phyloP scores from a whole-genome alignment of 2,329 filamentous ascomycete species.

The Ceratocystis cacaofunesta region DNA sequence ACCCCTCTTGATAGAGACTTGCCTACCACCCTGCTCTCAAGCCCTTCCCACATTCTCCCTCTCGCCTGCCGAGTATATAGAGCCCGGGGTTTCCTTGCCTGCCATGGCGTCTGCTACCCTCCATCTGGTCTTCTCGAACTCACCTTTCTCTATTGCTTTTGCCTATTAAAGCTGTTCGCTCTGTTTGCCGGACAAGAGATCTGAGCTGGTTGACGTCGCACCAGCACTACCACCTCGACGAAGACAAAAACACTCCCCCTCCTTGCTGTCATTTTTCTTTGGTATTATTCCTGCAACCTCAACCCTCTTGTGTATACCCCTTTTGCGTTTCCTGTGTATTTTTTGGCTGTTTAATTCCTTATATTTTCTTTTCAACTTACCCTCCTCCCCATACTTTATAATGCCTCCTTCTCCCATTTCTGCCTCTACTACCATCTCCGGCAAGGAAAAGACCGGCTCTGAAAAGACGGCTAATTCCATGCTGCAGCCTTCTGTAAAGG shows the following conservation, averaged over 20 bases:
- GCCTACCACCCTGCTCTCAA: background rate
- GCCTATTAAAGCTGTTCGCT: no score
- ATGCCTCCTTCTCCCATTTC: background rate
- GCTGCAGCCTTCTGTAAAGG: background rate
- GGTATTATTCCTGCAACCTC: background rate
- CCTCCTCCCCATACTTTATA: background rate
- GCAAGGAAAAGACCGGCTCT: background rate
- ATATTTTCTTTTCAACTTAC: background rate
- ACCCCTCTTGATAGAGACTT: background rate
- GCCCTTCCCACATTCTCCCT: background rate
- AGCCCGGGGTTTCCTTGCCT: background rate
- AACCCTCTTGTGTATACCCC: background rate
- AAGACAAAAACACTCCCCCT: background rate
- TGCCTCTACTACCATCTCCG: background rate
- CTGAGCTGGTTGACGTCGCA: no score
- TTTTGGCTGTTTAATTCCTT: background rate
- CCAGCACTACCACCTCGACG: no score
- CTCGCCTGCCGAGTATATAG: background rate
- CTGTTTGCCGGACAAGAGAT: no score
- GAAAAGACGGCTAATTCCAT: background rate
- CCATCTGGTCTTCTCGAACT: background rate
- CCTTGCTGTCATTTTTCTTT: background rate
- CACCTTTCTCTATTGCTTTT: no score
- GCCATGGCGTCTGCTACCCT: background rate
- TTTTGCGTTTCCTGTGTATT: background rate